Base-by-base conservation (phyloP, 352 stramenopile species). In the Globisporangium spinosum region DNA sequence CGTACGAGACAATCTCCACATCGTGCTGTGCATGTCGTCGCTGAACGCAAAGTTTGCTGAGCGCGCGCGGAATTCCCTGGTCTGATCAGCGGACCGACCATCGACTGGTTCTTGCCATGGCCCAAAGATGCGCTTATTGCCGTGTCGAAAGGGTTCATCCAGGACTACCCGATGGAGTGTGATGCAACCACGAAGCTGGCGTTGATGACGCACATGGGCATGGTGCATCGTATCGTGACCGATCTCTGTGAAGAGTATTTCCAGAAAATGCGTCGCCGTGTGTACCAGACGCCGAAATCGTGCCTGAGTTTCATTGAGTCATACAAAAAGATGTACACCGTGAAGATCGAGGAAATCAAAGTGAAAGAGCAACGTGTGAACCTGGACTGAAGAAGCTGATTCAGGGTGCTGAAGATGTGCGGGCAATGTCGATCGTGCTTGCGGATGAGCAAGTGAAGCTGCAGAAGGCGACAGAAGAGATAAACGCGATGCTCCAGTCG, bases 61-160 rank as follows among this genome's bases (percentile, higher is more conserved):
- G 15, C 87, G 97, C 20, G 97, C 97, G 4, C 86, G 97, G 1
- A 99, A 70, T 99, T 99, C 76, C 97, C 97, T 8, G 95, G 97
- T 5, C 80, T 99, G 29, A 98, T 99, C 63, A 98, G 87, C 56
- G 95, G 92, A 3, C 96, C 96, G n/a, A 99, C 97, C 3, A 99
- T 99, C 70, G 97, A 99, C 65, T 99, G 97, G 97, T 99, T 99
- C 81, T 78, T 99, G 51, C 88, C 95, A n/a, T 99, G 97, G 97
- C 97, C 97, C 5, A 95, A 99, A 83, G 97, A 99, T 70, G 97
- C 97, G 5, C 80, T 99, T 7, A 98, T 99, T 15, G 95, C 92
- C 34, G 97, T 99, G 45, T 98, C 95, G 12, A 95, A 97, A 69
- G 96, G 97, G 0, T 98, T 99, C 62, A 98, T 99, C 69, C 87